Percentiles rank a stretch among this genome's conserved stretches.
These are phyloP conservation scores for Botrytis cinerea DNA, from an alignment of 2,329 filamentous ascomycete species.

Conservation along the genomic window DNA sequence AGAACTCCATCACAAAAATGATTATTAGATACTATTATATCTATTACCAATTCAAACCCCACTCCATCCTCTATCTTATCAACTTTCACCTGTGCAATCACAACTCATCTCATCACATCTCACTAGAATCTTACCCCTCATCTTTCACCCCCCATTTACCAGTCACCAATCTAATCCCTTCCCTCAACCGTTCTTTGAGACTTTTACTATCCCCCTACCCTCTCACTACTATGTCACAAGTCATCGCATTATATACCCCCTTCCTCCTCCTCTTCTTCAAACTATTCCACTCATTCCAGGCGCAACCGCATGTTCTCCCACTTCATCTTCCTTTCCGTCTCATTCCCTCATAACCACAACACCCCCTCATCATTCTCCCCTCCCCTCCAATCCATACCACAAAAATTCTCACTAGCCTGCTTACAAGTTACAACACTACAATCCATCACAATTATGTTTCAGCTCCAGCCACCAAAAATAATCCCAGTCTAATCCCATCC, in stretches of 20 bases:
- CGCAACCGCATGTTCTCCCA: not conserved
- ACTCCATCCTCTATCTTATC: not conserved
- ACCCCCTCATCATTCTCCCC: not conserved
- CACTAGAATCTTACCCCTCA: not conserved
- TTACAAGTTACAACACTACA: not conserved
- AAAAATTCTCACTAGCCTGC: not conserved
- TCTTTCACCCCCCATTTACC: not conserved
- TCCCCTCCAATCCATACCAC: not conserved
- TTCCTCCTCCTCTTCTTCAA: not conserved
- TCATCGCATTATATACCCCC: not conserved
- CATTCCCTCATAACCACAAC: not conserved
- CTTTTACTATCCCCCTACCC: not conserved
- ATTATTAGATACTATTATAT: not conserved
- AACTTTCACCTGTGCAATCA: not conserved
- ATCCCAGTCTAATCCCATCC: not conserved
- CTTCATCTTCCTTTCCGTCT: not conserved
- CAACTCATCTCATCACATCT: not conserved
- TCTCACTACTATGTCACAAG: not conserved
- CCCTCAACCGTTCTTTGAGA: not conserved
- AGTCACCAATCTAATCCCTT: not conserved
- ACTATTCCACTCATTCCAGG: not conserved
- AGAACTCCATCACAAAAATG: no score
- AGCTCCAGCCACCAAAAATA: not conserved
- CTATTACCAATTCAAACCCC: not conserved
- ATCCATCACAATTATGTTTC: conserved; percentile 1